Base-by-base conservation (phyloP, 208 protist species). In the Trichomonas vaginalis region DNA sequence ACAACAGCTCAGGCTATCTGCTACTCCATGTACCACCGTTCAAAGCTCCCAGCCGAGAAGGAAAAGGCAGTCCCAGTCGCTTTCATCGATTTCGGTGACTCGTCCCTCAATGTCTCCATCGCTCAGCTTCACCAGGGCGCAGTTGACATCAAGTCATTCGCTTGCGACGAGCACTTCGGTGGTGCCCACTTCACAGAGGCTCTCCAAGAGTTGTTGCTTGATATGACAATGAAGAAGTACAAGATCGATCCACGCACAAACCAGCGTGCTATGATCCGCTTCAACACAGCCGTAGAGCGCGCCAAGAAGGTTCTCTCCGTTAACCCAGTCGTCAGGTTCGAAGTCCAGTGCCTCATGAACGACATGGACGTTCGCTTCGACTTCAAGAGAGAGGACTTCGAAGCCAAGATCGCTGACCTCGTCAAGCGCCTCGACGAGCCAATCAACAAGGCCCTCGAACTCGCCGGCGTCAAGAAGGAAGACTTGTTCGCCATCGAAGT, bases 81-180 rank as follows among this genome's bases (percentile, higher is more conserved):
- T 3, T 96, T 96, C 39, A 88, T 96, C 23, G 96, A 96, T 62
- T 86, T 96, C 47, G 96, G 96, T 62, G 95, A 96, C 48, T 96
- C 49, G 40, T 49, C n/a, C 3, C 46, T 79, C 0, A 96, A 96
- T 51, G 95, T 95, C 35, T 40, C 95, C 37, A 87, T 96, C 21
- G 96, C 70, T 27, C 14, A 47, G 2, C 51, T 95, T n/a, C 32
- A 42, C 35, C 37, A 96, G 32, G 96, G 95, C 27, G 12, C 39
- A 96, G 35, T 96, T 96, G 62, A 96, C 47, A 37, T 96, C 23
- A 96, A 96, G 37, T 56, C 62, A 1, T 80, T 45, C 40, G 21
- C 42, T 14, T 96, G 95, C 49, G 70, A 95, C 48, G 48, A 62
- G 46, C 92, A 96, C 45, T 35, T 96, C 21, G 96, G 96, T 56